Evolutionary conservation across 441 rosid genomes (phyloP), one percentile per base, ranked within the genome.

Genomic region (Macaranga tanarius): DNA sequence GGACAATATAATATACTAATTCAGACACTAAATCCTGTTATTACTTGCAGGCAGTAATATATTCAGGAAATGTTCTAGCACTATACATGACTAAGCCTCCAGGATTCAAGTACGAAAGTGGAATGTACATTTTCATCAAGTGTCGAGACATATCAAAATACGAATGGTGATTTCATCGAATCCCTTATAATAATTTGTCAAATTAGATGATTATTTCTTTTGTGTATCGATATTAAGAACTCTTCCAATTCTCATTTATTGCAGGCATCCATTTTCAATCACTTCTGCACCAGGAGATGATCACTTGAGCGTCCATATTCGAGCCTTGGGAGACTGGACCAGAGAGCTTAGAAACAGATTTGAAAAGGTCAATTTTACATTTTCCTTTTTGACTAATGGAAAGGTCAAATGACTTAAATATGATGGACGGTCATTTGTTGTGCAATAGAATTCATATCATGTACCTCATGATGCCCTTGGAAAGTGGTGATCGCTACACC

Each of bases 321-420:
- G 99, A 78, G 77, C 97, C 20, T 75, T 95, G 31, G 99, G 99
- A 67, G 99, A 95, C 70, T 92, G 98, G 98, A 95, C 98, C 38
- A 82, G 88, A 10, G 97, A 86, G 73, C 91, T 95, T 57, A 88
- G 73, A 73, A 76, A 78, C 61, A 84, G 11, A 73, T 92, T 94
- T 40, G 87, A 80, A 5, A 85, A 84, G 92, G 98, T 93, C 12
- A 74, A n/a, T 2, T 8, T 28, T 50, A 20, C 20, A 20, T 31
- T 31, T 31, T 1, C 3, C 3, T 28, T 28, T 28, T n/a, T n/a
- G n/a, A n/a, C n/a, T n/a, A n/a, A n/a, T n/a, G n/a, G n/a, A n/a
- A n/a, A n/a, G n/a, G n/a, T n/a, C n/a, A n/a, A n/a, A n/a, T n/a
- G n/a, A n/a, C n/a, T n/a, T n/a, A n/a, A n/a, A n/a, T n/a, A n/a